Evolutionary conservation across 768 basidiomycete species (phyloP).

Genomic region (Pleurotus tuber-regium): DNA sequence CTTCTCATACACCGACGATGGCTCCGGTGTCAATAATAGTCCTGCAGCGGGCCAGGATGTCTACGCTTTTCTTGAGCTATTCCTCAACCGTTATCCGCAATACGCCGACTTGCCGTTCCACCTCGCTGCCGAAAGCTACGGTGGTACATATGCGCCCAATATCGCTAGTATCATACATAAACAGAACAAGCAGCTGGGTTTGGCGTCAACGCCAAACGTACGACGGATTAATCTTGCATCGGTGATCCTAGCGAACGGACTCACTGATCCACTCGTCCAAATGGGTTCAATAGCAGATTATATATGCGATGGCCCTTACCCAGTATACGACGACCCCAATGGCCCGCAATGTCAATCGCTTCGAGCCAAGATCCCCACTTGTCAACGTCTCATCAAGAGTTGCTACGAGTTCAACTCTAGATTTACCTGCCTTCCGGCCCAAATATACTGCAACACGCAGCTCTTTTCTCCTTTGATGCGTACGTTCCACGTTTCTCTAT

Average conservation of each 20-base stretch:
- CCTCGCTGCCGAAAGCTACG: slow-evolving; percentile 78
- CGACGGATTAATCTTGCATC: slow-evolving; percentile 79
- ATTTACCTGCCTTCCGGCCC: slow-evolving; percentile 71
- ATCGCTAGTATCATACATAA: slow-evolving; percentile 81
- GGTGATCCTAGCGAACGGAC: slow-evolving; percentile 84
- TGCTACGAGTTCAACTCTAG: slow-evolving; percentile 66
- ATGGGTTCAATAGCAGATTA: slow-evolving; percentile 81
- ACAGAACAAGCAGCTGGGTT: slow-evolving; percentile 58
- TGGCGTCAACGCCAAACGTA: slow-evolving; percentile 41
- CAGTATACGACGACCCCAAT: slow-evolving; percentile 69
- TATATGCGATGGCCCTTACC: slow-evolving; percentile 79
- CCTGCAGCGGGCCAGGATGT: slow-evolving; percentile 91
- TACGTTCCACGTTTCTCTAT: slow-evolving; percentile 31
- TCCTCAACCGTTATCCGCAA: slow-evolving; percentile 72
- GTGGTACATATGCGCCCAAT: slow-evolving; percentile 80
- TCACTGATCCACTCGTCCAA: slow-evolving; percentile 82
- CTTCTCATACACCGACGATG: slow-evolving; percentile 80
- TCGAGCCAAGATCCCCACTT: slow-evolving; percentile 64
- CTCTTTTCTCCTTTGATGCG: slow-evolving; percentile 69
- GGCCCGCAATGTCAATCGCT: slow-evolving; percentile 66
- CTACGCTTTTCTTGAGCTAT: slow-evolving; percentile 79
- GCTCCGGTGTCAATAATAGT: slow-evolving; percentile 71
- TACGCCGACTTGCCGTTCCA: slow-evolving; percentile 74
- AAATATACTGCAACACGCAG: slow-evolving; percentile 77
- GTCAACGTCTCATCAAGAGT: slow-evolving; percentile 66